A percentile compares a stretch with the other conserved stretches of the same genome.
These are phyloP conservation scores for Colletotrichum falcatum DNA, from an alignment of 2,329 filamentous ascomycete genomes.

Conservation along the genomic window DNA sequence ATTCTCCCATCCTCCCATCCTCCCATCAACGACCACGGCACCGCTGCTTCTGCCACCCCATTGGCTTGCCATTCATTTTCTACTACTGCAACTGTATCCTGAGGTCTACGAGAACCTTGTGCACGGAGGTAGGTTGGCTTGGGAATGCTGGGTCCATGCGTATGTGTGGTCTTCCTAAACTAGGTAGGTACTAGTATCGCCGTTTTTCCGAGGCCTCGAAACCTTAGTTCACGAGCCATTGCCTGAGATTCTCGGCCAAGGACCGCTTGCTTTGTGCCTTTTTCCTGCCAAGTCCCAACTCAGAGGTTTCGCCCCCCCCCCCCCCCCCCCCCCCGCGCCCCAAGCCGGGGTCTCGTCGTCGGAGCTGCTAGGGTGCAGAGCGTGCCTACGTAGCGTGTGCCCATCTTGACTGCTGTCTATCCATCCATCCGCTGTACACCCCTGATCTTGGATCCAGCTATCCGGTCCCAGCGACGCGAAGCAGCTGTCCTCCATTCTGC, in stretches of 20 bases:
- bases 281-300: neutral
- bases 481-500: neutral
- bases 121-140: slow-evolving; percentile 14
- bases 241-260: neutral
- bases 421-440: too few species aligned
- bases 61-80: slow-evolving; percentile 2
- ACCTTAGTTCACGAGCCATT: slow-evolving; percentile 17
- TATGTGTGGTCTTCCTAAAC: neutral
- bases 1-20: too few species aligned
- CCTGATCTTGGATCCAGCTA: slow-evolving; percentile 5
- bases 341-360: neutral
- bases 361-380: slow-evolving; percentile 6
- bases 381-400: neutral
- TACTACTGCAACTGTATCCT: neutral
- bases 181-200: slow-evolving; percentile 8
- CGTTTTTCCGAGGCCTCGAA: slow-evolving; percentile 31
- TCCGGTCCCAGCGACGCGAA: neutral
- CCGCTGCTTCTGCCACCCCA: slow-evolving; percentile 26
- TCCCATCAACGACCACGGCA: too few species aligned
- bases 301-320: slow-evolving; percentile 4
- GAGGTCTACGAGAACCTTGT: slow-evolving; percentile 20
- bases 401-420: neutral
- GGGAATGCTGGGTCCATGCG: slow-evolving; percentile 12
- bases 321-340: too few species aligned
- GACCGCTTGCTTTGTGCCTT: neutral